Evolutionary conservation across 352 stramenopile genomes (phyloP), one percentile per base, ranked within the genome.

Genomic region (Elongisporangium prolatum): DNA sequence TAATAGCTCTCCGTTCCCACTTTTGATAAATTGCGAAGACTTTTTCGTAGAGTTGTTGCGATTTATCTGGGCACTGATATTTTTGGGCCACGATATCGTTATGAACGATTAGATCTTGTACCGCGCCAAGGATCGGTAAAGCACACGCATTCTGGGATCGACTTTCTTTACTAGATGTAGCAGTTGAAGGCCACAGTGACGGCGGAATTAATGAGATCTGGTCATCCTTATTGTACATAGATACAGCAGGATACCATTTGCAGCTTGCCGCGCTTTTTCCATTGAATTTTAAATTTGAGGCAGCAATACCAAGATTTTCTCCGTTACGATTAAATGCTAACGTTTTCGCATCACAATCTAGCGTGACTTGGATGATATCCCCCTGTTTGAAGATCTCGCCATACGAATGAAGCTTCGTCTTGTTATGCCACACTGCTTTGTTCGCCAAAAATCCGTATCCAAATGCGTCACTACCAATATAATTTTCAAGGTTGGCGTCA

Each of bases 361-460:
- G 61, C 8, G 74, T 81, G 18, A 97, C 89, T 34, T 89, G 70
- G 34, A 97, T 86, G 5, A 83, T 25, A 57, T 98, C 91, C 17
- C 88, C 85, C 59, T 97, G 89, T 48, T 93, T 93, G 61, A 96
- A 97, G 34, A 96, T 91, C 38, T 96, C 91, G 21, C 90, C 89
- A 59, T 97, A 98, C 13, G 75, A 76, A 38, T 93, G 74, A 18
- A 97, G 50, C 52, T 96, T 96, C 47, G 67, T 77, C 59, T 97
- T 97, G 74, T 97, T 96, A 64, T 97, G 87, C 90, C 90, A 97
- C 17, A 97, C 69, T 0, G 90, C 89, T 44, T 93, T 96, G 65
- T 97, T 97, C 1, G 90, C 89, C 3, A 97, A 68, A 57, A 95
- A 97, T 3, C 87, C 90, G 68, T 94, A 97, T n/a, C 90, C 89